A percentile compares a stretch with the other conserved stretches of the same genome.
These are phyloP conservation scores for Neophaeococcomyces mojaviensis DNA, from an alignment of 2,329 filamentous ascomycete species.

Conservation along the genomic window DNA sequence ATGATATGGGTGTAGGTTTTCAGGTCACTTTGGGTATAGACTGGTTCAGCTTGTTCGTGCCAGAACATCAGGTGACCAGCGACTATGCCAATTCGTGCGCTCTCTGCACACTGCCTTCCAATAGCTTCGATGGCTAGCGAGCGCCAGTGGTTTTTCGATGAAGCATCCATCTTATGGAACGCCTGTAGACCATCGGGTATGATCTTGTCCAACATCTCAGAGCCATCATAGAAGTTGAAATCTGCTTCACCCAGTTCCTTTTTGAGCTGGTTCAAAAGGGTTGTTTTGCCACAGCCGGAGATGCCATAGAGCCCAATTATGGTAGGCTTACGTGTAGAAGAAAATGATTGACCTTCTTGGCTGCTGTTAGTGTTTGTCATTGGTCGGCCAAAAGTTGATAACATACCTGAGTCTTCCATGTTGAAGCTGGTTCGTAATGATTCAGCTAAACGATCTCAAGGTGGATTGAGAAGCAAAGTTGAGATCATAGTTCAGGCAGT, in stretches of 20 bases:
- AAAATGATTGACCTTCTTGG: background rate
- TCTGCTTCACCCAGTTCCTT: slow-evolving; percentile 26
- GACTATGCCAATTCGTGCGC: slow-evolving; percentile 39
- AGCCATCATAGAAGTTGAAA: slow-evolving; percentile 49
- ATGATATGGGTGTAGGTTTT: slow-evolving; percentile 50
- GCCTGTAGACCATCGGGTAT: slow-evolving; percentile 40
- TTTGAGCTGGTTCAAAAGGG: slow-evolving; percentile 37
- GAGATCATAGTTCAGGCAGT: too few relatives aligned
- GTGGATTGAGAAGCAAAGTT: too few relatives aligned
- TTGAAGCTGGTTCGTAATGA: too few relatives aligned
- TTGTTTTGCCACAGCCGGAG: slow-evolving; percentile 48
- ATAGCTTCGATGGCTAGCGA: slow-evolving; percentile 42
- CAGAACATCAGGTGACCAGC: slow-evolving; percentile 53
- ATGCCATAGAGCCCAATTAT: slow-evolving; percentile 51
- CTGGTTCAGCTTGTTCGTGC: slow-evolving; percentile 26
- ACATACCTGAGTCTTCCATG: too few relatives aligned
- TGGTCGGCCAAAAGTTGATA: too few relatives aligned
- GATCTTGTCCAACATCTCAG: slow-evolving; percentile 37
- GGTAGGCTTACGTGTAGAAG: slow-evolving; percentile 25
- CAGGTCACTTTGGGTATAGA: slow-evolving; percentile 42
- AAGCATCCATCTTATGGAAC: slow-evolving; percentile 38
- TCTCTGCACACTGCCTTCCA: slow-evolving; percentile 28
- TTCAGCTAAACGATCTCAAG: too few relatives aligned
- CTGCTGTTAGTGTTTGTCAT: too few relatives aligned
- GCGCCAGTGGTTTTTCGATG: slow-evolving; percentile 35